These are phyloP conservation scores for Penicillium turbatum DNA, from an alignment of 495 filamentous ascomycete species.

Conservation along the genomic window DNA sequence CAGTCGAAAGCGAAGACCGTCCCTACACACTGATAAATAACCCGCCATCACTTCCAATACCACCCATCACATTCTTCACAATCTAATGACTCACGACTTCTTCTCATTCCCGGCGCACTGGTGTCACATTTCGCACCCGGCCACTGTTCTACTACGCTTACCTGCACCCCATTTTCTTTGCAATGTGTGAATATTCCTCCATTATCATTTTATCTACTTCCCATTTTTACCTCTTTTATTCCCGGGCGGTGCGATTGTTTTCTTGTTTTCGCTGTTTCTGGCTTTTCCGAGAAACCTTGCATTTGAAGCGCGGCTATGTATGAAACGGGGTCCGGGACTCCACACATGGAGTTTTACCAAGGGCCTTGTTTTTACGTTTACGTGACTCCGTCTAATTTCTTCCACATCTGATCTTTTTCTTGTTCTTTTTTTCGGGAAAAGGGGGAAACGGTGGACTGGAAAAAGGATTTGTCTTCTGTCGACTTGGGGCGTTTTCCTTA, in stretches of 20 bases:
- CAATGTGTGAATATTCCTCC: conserved; percentile 30
- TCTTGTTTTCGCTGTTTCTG: conserved; percentile 15
- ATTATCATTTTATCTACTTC: conserved; percentile 1
- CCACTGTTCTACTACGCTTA: conserved; percentile 15
- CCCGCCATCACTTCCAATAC: conserved; percentile 5
- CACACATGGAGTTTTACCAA: conserved; percentile 15
- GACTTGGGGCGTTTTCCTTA: conserved; percentile 9
- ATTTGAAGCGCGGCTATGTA: conserved; percentile 22
- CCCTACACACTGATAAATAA: conserved; percentile 40
- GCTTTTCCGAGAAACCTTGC: conserved; percentile 9
- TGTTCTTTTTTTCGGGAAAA: neutral
- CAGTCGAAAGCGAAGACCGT: conserved; percentile 47
- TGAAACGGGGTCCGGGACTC: conserved; percentile 18
- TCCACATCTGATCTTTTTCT: conserved; percentile 13
- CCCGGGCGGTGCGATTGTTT: conserved; percentile 23
- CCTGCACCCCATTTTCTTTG: conserved; percentile 13
- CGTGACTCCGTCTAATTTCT: conserved; percentile 11
- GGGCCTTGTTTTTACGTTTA: conserved; percentile 2
- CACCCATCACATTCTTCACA: conserved; percentile 9
- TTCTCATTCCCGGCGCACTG: conserved; percentile 7
- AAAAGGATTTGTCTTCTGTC: conserved; percentile 11
- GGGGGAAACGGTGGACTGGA: neutral
- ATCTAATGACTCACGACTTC: conserved; percentile 24
- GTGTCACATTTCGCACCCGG: conserved; percentile 5
- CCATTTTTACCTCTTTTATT: conserved; percentile 9